Percentiles rank a stretch among this genome's conserved stretches.
Evolutionary conservation across 257 asterid genomes (phyloP).

Genomic region (Nyctanthes arbortristis): DNA sequence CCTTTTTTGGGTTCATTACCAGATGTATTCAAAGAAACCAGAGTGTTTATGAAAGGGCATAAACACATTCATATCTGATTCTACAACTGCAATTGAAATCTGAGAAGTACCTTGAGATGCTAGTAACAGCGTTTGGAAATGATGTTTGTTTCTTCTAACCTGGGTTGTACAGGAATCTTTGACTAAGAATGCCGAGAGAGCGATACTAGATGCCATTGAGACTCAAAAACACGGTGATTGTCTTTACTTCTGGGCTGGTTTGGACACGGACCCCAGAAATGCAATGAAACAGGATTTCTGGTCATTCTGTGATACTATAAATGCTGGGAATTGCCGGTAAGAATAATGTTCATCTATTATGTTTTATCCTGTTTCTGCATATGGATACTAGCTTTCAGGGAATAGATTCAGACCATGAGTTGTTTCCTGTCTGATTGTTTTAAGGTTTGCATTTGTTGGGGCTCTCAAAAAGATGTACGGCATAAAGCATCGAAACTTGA

Average conservation of each 20-base stretch:
- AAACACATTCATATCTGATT: background rate
- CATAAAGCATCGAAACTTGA: constrained; percentile 57
- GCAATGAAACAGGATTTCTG: constrained; percentile 72
- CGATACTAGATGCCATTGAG: constrained; percentile 66
- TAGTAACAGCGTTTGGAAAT: constrained; percentile 3
- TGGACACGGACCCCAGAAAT: constrained; percentile 69
- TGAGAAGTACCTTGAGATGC: no score
- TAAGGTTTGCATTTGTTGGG: constrained; percentile 79
- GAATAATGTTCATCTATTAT: constrained; percentile 23
- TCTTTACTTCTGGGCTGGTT: constrained; percentile 83
- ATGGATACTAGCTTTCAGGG: background rate
- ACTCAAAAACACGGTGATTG: constrained; percentile 76
- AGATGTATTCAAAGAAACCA: background rate
- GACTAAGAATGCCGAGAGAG: constrained; percentile 75
- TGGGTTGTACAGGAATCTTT: constrained; percentile 57
- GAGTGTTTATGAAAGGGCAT: background rate
- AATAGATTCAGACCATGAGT: constrained; percentile 16
- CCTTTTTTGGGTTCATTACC: background rate
- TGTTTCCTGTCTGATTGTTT: constrained; percentile 17
- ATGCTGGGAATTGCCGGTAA: constrained; percentile 96
- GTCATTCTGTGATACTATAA: constrained; percentile 92
- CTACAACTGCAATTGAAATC: no score
- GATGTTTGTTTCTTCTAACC: constrained; percentile 18
- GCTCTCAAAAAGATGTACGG: constrained; percentile 85
- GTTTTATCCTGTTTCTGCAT: background rate